Conservation (phyloP, 345 rosid genomes). For the Bruguiera parviflora region DNA sequence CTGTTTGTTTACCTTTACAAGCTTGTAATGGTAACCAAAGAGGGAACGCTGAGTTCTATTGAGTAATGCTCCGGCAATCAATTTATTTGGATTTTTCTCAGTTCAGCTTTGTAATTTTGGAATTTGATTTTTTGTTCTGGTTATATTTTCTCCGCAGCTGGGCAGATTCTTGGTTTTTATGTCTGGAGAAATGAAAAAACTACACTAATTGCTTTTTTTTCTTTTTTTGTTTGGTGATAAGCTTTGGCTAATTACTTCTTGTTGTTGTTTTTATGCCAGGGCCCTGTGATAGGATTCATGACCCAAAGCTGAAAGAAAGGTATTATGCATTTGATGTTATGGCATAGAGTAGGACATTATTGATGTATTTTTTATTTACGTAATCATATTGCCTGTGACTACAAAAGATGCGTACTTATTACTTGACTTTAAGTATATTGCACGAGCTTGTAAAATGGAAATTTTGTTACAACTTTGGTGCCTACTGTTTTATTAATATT, state of each 20-base stretch:
- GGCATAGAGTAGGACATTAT: background rate
- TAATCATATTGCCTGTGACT: no score
- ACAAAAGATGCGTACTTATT: background rate
- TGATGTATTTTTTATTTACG: background rate
- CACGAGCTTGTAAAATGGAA: background rate
- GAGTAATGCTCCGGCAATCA: no score
- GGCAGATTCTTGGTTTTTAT: background rate
- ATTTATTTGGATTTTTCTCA: no score
- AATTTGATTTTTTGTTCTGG: background rate
- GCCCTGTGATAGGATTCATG: conserved; percentile 85
- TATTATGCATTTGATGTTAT: conserved; percentile 16
- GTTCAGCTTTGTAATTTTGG: background rate
- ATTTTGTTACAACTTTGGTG: no score
- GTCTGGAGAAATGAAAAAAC: background rate
- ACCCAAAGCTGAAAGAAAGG: conserved; percentile 94
- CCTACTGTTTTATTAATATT: no score
- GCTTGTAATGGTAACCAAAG: background rate
- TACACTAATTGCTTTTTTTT: conserved; percentile 8
- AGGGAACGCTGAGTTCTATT: background rate
- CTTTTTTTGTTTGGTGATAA: conserved; percentile 3
- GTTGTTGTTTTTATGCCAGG: conserved; percentile 44
- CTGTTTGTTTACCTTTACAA: background rate
- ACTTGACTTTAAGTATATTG: background rate
- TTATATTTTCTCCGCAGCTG: no score
- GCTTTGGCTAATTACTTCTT: conserved; percentile 1